A percentile compares a stretch with the other conserved stretches of the same genome.
Evolutionary conservation across 2,329 filamentous ascomycete genomes (phyloP).

Genomic region (Calonectria multiphialidica): DNA sequence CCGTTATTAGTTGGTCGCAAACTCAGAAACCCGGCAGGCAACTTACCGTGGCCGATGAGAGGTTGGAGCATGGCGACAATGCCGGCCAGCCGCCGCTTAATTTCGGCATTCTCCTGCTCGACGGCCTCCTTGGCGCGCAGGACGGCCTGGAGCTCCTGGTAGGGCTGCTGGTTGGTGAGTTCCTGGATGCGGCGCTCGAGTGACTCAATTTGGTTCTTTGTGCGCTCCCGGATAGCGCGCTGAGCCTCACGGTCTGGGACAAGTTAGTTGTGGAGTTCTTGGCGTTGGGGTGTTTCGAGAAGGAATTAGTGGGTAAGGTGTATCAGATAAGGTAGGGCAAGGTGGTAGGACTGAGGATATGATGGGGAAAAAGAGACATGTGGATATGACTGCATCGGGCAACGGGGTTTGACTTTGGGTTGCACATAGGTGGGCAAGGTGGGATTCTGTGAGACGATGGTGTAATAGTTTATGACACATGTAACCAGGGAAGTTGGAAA

Average conservation of each 20-base stretch:
- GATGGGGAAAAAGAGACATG: background rate
- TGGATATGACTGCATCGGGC: background rate
- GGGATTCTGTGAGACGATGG: background rate
- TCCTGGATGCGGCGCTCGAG: constrained; percentile 81
- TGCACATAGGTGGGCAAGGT: background rate
- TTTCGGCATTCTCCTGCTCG: constrained; percentile 83
- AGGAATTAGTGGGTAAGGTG: constrained; percentile 1
- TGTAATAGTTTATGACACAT: background rate
- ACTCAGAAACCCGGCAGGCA: background rate
- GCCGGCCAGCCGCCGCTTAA: constrained; percentile 75
- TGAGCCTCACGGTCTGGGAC: constrained; percentile 85
- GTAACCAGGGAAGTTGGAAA: background rate
- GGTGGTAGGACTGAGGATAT: background rate
- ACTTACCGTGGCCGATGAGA: constrained; percentile 55
- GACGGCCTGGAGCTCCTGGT: constrained; percentile 83
- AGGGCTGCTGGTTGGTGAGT: constrained; percentile 83
- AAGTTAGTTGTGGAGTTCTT: constrained; percentile 30
- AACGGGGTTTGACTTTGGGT: background rate
- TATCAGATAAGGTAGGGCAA: constrained; percentile 2
- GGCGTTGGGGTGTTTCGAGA: constrained; percentile 2
- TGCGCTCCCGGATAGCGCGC: constrained; percentile 85
- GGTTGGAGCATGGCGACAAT: constrained; percentile 75
- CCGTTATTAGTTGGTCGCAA: constrained; percentile 7
- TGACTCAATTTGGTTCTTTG: constrained; percentile 81
- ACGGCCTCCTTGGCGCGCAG: constrained; percentile 82